Conservation (phyloP, 2,329 filamentous ascomycete genomes). For the Colletotrichum incanum region DNA sequence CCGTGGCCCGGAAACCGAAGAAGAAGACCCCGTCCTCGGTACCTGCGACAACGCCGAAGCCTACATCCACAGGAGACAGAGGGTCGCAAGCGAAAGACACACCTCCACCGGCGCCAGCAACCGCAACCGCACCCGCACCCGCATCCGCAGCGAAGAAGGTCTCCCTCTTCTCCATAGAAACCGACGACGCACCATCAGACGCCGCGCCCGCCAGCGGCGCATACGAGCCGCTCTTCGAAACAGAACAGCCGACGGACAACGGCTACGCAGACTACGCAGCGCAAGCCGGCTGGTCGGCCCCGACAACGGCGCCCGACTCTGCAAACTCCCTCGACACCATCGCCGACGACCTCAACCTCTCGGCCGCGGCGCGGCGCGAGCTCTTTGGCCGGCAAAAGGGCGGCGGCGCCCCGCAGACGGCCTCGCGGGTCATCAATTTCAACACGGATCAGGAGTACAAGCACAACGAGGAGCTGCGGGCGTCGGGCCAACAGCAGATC, state of each 20-base stretch:
- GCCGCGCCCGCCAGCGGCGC: constrained; percentile 46
- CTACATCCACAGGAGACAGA: constrained; percentile 35
- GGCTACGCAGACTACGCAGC: constrained; percentile 54
- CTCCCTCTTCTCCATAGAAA: constrained; percentile 79
- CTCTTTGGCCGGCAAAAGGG: constrained; percentile 80
- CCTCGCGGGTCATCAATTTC: constrained; percentile 84
- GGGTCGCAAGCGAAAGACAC: constrained; percentile 10
- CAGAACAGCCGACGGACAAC: constrained; percentile 46
- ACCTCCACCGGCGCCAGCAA: constrained; percentile 43
- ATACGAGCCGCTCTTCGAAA: constrained; percentile 70
- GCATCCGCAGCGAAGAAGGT: constrained; percentile 64
- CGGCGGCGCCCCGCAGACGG: constrained; percentile 62
- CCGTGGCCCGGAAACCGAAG: constrained; percentile 81
- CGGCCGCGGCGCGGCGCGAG: constrained; percentile 82
- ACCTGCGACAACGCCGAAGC: constrained; percentile 38
- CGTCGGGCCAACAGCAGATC: constrained; percentile 77
- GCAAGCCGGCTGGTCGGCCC: constrained; percentile 52
- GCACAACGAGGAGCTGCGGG: constrained; percentile 84
- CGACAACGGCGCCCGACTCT: constrained; percentile 49
- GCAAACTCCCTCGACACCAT: constrained; percentile 78
- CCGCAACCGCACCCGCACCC: constrained; percentile 47
- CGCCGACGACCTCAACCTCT: constrained; percentile 84
- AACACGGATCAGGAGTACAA: constrained; percentile 91
- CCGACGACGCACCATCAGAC: constrained; percentile 45
- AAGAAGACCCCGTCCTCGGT: constrained; percentile 69